Base-by-base conservation (phyloP, 306 rosid genomes). In the Quercus parvula region DNA sequence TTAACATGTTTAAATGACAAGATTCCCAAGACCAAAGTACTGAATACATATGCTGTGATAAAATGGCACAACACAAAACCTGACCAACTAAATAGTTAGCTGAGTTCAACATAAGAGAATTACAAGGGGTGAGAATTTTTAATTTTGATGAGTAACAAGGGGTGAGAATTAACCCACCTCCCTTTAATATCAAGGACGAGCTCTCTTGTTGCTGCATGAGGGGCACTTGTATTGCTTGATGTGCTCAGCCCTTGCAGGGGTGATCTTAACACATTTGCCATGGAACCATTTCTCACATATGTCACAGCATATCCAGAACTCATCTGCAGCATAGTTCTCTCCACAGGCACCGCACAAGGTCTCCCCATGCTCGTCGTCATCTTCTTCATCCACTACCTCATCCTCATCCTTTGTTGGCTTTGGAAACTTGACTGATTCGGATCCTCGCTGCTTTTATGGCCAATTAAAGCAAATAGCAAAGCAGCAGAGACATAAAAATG, bases 181-280 rank as follows among this genome's bases (percentile, higher is more conserved):
- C 70, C 83, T 18, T 69, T 7, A 61, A 56, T 84, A 69, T 90
- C 89, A 92, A 70, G 90, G 86, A 15, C 92, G 86, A 24, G 87
- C 78, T 84, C 92, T 85, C 86, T 90, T 90, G 79, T 83, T 86
- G 83, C 88, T 88, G 89, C 94, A 90, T 22, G 85, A 80, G 52
- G 94, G 94, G 86, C 94, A 90, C 87, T 85, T 90, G 78, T 90
- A 88, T 44, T 81, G 90, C 88, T 90, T 88, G 79, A 90, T 86
- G 79, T 88, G 92, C 85, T 90, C 85, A 9, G 94, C 94, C 75
- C 86, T 78, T 15, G 90, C 89, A 17, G 92, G 89, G 76, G 94
- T 90, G 71, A 88, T 90, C 85, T 86, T 86, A 81, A 90, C 94
- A 15, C 92, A 88, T 72, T 86, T 88, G 6, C 94, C 90, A 69